Conservation (phyloP, 345 rosid species). For the Salix caprea region DNA sequence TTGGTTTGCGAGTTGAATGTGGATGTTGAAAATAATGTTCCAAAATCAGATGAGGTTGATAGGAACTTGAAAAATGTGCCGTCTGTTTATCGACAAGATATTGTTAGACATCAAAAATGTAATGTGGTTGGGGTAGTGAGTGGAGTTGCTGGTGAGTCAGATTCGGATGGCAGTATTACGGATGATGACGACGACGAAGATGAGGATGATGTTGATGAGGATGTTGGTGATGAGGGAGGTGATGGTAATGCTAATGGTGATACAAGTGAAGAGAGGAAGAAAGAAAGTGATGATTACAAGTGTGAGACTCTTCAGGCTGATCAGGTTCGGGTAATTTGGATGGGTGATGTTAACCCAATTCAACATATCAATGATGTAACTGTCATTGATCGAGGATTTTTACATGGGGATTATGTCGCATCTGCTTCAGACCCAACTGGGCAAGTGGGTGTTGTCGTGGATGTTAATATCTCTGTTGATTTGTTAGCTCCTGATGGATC, state of each 20-base stretch:
- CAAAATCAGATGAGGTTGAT: conserved; percentile 26
- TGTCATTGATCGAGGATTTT: conserved; percentile 83
- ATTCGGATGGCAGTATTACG: conserved; percentile 67
- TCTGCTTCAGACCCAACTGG: conserved; percentile 76
- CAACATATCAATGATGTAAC: conserved; percentile 55
- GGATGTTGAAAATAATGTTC: conserved; percentile 22
- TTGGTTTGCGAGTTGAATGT: conserved; percentile 25
- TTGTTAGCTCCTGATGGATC: conserved; percentile 70
- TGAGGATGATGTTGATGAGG: conserved; percentile 25
- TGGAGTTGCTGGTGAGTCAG: conserved; percentile 86
- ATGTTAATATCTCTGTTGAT: conserved; percentile 69
- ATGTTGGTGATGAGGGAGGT: conserved; percentile 26
- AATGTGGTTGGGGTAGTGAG: conserved; percentile 76
- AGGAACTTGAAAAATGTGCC: conserved; percentile 36
- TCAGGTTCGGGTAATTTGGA: conserved; percentile 90
- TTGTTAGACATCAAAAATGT: conserved; percentile 53
- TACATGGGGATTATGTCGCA: conserved; percentile 90
- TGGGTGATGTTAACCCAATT: conserved; percentile 66
- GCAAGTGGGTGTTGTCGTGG: conserved; percentile 83
- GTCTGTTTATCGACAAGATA: conserved; percentile 69
- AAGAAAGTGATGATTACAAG: conserved; percentile 31
- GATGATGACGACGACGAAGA: conserved; percentile 55
- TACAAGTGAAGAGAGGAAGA: conserved; percentile 25
- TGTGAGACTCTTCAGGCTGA: conserved; percentile 58
- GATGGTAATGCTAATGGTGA: conserved; percentile 27